phyloP scores from a whole-genome alignment of 2,329 filamentous ascomycete species.

The Aspergillus hiratsukae region DNA sequence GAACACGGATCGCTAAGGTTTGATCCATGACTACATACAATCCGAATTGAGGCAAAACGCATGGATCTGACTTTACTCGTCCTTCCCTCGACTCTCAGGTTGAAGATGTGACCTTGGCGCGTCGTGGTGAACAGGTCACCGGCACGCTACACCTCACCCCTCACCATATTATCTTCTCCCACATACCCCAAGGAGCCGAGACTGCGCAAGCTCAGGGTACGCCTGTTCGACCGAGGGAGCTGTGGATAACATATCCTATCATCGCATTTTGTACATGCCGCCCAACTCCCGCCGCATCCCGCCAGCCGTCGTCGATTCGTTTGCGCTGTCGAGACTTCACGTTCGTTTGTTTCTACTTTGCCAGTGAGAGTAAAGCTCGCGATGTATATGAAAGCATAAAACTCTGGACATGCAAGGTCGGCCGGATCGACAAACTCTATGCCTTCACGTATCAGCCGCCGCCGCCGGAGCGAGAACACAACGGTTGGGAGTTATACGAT shows the following conservation, averaged over 20 bases:
- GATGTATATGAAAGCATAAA: conserved; percentile 87
- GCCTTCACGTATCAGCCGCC: conserved; percentile 81
- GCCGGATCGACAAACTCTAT: conserved; percentile 81
- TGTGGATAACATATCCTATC: conserved; percentile 94
- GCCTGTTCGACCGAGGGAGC: conserved; percentile 58
- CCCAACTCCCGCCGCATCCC: conserved; percentile 64
- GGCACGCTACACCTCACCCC: conserved; percentile 60
- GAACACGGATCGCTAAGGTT: conserved; percentile 44
- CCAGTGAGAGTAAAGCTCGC: conserved; percentile 66
- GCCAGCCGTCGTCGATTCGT: conserved; percentile 74
- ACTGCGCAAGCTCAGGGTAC: conserved; percentile 37
- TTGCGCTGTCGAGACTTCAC: conserved; percentile 90
- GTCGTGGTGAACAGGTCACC: conserved; percentile 52
- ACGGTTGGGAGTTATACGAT: conserved; percentile 83
- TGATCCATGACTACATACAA: conserved; percentile 5
- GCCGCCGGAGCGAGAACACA: conserved; percentile 65
- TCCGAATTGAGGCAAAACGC: background rate
- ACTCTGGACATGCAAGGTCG: conserved; percentile 72
- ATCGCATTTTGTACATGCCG: conserved; percentile 76
- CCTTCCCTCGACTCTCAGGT: conserved; percentile 30
- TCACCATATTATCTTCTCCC: conserved; percentile 62
- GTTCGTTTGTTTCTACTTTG: conserved; percentile 87
- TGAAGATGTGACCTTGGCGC: conserved; percentile 55
- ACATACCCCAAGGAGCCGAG: conserved; percentile 44
- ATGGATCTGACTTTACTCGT: conserved; percentile 3